A percentile compares a stretch with the other conserved stretches of the same genome.
Evolutionary conservation across 116 monocot species (phyloP).

Genomic region (Zostera marina): DNA sequence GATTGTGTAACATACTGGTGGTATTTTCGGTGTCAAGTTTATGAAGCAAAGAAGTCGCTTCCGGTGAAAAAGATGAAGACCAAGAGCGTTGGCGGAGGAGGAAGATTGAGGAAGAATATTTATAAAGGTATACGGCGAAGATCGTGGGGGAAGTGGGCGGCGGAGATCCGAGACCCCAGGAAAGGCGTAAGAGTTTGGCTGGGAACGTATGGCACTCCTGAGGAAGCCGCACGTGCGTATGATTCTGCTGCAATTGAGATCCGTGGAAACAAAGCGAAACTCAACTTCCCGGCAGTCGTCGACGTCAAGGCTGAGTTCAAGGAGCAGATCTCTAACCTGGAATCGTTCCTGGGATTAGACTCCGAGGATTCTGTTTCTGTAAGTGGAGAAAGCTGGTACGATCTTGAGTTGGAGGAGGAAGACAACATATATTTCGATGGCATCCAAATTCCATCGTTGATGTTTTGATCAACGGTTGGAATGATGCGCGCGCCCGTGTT

Average conservation of each 20-base stretch:
- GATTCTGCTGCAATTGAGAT: constrained; percentile 61
- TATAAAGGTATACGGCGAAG: constrained; percentile 65
- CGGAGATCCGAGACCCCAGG: constrained; percentile 74
- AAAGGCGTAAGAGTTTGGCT: constrained; percentile 83
- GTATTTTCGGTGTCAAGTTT: no score
- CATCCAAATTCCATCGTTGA: no score
- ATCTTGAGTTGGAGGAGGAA: no score
- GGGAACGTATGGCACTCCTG: constrained; percentile 56
- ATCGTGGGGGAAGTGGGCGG: constrained; percentile 92
- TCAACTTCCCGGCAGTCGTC: constrained; percentile 43
- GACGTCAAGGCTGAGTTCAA: no score
- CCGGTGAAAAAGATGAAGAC: not conserved
- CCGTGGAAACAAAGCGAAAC: constrained; percentile 71
- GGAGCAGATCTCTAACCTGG: no score
- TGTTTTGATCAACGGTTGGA: no score
- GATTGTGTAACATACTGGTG: no score
- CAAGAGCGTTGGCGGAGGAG: constrained; percentile 3
- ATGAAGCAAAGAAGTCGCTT: not conserved
- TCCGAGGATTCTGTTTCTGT: no score
- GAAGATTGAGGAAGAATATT: constrained; percentile 32
- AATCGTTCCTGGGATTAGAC: no score
- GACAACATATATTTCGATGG: no score
- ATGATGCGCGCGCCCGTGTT: no score
- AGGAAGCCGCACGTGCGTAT: constrained; percentile 79
- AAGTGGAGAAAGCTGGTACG: no score